Percentiles rank a stretch among this genome's conserved stretches.
Conservation (phyloP, 176 grass and related monocot species). For the Rhynchospora breviuscula region DNA sequence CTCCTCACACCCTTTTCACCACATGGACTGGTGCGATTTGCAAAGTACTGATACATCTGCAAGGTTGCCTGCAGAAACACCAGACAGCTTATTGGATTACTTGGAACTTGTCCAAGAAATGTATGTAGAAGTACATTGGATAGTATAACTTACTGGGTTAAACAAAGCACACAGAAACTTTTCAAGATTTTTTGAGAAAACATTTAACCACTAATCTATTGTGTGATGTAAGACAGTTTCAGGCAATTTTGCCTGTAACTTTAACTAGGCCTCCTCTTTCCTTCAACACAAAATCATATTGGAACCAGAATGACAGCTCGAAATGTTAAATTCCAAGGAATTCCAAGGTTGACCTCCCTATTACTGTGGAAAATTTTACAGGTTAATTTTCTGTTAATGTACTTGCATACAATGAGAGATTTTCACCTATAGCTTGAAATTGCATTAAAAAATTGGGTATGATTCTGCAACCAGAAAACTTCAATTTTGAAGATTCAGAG, state of each 20-base stretch:
- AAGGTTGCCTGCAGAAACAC: constrained; percentile 16
- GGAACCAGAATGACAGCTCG: not conserved
- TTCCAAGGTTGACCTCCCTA: not conserved
- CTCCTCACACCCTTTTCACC: constrained; percentile 28
- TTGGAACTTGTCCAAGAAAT: not conserved
- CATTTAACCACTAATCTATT: not conserved
- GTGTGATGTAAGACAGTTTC: not conserved
- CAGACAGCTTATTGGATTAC: not conserved
- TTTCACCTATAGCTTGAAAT: not conserved
- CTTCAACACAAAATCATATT: not conserved
- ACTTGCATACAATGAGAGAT: not conserved
- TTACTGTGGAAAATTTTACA: not conserved
- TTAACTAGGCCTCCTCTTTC: not conserved
- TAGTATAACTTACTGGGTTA: not conserved
- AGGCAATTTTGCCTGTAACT: not conserved
- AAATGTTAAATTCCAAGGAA: not conserved
- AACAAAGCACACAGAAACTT: not conserved
- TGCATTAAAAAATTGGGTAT: not conserved
- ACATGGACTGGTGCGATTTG: constrained; percentile 28
- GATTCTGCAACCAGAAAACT: not conserved
- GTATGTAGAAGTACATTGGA: not conserved
- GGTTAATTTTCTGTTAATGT: not conserved
- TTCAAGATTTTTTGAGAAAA: not conserved
- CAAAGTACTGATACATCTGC: constrained; percentile 35
- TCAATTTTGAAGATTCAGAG: not conserved